phyloP scores from a whole-genome alignment of 164 flowering plant species.

The Magnolia officinalis region DNA sequence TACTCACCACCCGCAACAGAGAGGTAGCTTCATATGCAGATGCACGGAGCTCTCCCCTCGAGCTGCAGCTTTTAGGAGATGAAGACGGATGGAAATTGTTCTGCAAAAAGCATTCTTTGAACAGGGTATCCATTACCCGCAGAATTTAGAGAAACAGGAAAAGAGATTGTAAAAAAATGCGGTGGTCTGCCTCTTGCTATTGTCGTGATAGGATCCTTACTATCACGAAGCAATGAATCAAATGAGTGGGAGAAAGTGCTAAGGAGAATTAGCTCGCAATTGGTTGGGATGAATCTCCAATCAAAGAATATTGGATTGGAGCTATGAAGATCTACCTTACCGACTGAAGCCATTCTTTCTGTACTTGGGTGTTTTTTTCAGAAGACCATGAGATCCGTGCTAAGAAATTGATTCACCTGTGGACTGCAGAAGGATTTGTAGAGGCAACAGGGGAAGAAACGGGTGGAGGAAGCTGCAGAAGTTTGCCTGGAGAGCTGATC shows the following conservation, averaged over 20 bases:
- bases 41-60: not conserved
- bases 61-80: not conserved
- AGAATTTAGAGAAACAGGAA: not conserved
- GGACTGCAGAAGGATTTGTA: conserved; percentile 3
- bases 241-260: conserved; percentile 6
- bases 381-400: not conserved
- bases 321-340: not conserved
- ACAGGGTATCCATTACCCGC: too few relatives aligned
- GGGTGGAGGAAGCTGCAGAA: conserved; percentile 2
- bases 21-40: not conserved
- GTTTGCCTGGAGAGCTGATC: not conserved
- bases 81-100: not conserved
- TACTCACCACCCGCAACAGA: not conserved
- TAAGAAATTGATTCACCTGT: not conserved
- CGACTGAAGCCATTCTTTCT: not conserved
- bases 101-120: not conserved
- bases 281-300: not conserved
- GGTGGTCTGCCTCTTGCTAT: not conserved
- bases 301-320: conserved; percentile 3
- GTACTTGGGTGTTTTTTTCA: not conserved
- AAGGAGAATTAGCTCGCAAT: not conserved
- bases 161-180: not conserved
- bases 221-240: not conserved
- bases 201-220: not conserved
- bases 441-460: not conserved